A percentile compares a stretch with the other conserved stretches of the same genome.
phyloP scores from a whole-genome alignment of 495 filamentous ascomycete species.

The Opeltia flavorubescens region DNA sequence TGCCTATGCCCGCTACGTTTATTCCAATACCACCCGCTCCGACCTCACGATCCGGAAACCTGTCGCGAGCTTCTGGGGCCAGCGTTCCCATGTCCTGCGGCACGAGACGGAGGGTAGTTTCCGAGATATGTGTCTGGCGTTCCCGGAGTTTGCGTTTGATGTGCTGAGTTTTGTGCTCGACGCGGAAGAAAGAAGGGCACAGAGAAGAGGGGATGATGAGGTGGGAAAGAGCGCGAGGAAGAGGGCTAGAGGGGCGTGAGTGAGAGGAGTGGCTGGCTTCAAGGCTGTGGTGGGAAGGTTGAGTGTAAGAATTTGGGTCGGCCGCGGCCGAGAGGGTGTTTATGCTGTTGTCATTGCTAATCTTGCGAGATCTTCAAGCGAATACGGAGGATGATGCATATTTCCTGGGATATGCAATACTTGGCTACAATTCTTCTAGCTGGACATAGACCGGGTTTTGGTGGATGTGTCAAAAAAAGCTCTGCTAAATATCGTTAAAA shows the following conservation, averaged over 20 bases:
- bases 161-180: constrained; percentile 61
- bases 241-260: constrained; percentile 22
- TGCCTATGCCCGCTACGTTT: constrained; percentile 79
- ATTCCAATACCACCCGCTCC: constrained; percentile 53
- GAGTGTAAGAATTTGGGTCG: background rate
- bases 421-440: too few relatives aligned
- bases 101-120: constrained; percentile 75
- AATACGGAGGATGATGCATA: too few relatives aligned
- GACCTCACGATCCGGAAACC: constrained; percentile 65
- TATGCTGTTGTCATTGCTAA: too few relatives aligned
- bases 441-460: too few relatives aligned
- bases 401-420: too few relatives aligned
- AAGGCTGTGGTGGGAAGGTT: background rate
- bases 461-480: too few relatives aligned
- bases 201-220: constrained; percentile 16
- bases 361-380: too few relatives aligned
- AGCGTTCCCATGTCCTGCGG: constrained; percentile 60
- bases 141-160: constrained; percentile 82
- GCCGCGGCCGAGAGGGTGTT: too few relatives aligned
- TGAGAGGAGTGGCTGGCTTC: background rate
- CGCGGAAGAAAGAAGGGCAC: constrained; percentile 42
- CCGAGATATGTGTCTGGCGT: constrained; percentile 66
- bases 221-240: constrained; percentile 27
- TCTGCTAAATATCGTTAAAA: too few relatives aligned
- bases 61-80: constrained; percentile 78